A percentile compares a stretch with the other conserved stretches of the same genome.
Evolutionary conservation across 2,329 filamentous ascomycete genomes (phyloP).

Genomic region (Monilinia laxa): DNA sequence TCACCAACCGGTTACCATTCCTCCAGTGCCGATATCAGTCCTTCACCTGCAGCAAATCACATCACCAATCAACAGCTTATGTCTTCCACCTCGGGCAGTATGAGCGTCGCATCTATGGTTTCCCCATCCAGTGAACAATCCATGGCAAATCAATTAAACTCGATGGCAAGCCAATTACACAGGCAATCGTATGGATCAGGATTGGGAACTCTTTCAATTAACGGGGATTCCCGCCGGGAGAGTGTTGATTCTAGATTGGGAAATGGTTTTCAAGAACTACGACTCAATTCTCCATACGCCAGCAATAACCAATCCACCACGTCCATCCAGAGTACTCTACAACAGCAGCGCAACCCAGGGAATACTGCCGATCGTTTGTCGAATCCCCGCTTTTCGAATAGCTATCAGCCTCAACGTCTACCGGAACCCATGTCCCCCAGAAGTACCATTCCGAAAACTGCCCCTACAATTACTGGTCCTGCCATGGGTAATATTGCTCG

Average conservation of each 20-base stretch:
- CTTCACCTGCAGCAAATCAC: slow-evolving; percentile 55
- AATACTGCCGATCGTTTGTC: slow-evolving; percentile 48
- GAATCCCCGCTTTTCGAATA: slow-evolving; percentile 59
- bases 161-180: slow-evolving; percentile 29
- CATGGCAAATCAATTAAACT: slow-evolving; percentile 28
- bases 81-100: slow-evolving; percentile 57
- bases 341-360: slow-evolving; percentile 63
- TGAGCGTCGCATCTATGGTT: slow-evolving; percentile 67
- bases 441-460: slow-evolving; percentile 55
- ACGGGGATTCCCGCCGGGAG: slow-evolving; percentile 60
- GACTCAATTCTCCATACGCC: slow-evolving; percentile 69
- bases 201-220: slow-evolving; percentile 31
- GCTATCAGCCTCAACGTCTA: slow-evolving; percentile 55
- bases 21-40: slow-evolving; percentile 59
- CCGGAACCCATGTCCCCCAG: slow-evolving; percentile 41
- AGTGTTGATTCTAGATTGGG: slow-evolving; percentile 80
- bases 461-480: slow-evolving; percentile 73
- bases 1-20: slow-evolving; percentile 44
- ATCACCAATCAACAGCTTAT: slow-evolving; percentile 48
- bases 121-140: slow-evolving; percentile 51
- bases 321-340: slow-evolving; percentile 69
- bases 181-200: slow-evolving; percentile 29
- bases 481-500: slow-evolving; percentile 64
- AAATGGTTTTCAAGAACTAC: slow-evolving; percentile 66
- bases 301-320: slow-evolving; percentile 75